Evolutionary conservation across 1,284 basidiomycete genomes (phyloP).

Genomic region (Irpex sp.): DNA sequence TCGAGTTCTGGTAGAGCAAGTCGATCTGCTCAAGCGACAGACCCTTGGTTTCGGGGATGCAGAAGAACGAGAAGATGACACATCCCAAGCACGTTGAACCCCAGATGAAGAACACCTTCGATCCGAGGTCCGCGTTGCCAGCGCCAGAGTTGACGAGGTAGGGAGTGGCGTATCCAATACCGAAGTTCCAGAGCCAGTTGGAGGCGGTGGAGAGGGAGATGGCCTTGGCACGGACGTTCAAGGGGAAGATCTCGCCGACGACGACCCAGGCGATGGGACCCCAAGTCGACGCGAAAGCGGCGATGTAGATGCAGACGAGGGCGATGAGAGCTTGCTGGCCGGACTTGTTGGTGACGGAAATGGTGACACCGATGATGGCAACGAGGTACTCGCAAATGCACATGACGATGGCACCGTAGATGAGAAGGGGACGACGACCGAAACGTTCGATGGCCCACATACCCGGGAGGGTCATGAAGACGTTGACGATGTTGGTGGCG

Average conservation of each 20-base stretch:
- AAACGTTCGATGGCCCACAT: slow-evolving; percentile 70
- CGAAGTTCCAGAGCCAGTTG: slow-evolving; percentile 50
- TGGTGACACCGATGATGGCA: slow-evolving; percentile 68
- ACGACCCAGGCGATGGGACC: slow-evolving; percentile 79
- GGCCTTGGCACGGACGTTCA: slow-evolving; percentile 72
- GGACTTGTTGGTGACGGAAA: slow-evolving; percentile 35
- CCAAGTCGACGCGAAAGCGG: slow-evolving; percentile 78
- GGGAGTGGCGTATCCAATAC: slow-evolving; percentile 50
- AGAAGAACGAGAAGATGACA: slow-evolving; percentile 77
- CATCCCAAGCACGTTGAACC: slow-evolving; percentile 68
- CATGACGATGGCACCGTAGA: slow-evolving; percentile 74
- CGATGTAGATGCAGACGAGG: slow-evolving; percentile 76
- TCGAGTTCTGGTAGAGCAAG: slow-evolving; percentile 46
- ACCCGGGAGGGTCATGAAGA: slow-evolving; percentile 66
- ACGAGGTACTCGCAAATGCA: slow-evolving; percentile 72
- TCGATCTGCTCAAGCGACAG: slow-evolving; percentile 74
- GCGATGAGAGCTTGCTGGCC: slow-evolving; percentile 34
- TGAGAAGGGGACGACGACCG: slow-evolving; percentile 74
- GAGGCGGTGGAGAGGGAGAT: slow-evolving; percentile 71
- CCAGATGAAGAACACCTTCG: slow-evolving; percentile 93
- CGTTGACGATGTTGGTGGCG: slow-evolving; percentile 71
- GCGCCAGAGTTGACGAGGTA: slow-evolving; percentile 59
- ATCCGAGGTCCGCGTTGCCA: slow-evolving; percentile 35
- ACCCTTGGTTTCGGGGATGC: slow-evolving; percentile 73
- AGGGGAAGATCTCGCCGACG: slow-evolving; percentile 74